Base-by-base conservation (phyloP, 129 eudicot species). In the Smallanthus sonchifolius region DNA sequence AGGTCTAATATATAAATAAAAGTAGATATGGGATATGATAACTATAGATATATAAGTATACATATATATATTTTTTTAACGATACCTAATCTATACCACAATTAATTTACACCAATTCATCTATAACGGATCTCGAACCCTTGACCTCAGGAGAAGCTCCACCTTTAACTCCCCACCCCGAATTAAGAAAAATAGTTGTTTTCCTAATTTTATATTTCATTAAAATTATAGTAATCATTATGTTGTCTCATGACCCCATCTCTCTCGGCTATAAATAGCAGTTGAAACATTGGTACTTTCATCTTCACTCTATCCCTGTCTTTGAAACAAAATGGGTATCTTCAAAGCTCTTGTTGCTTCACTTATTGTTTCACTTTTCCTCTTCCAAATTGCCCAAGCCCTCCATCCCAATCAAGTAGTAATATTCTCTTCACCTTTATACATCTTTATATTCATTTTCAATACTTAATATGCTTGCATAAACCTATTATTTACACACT, bases 361-460 rank as follows among this genome's bases (percentile, higher is more conserved):
- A 56, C 10, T 87, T 48, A 52, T 84, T 70, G 67, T 87, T 40
- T 76, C 78, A 51, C 65, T 85, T n/a, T 75, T 87, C 10, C 72
- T 82, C 60, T 39, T 82, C 63, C 79, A 82, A 43, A 71, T 77
- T 69, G 80, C 73, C 65, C 85, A 84, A 38, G 83, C 85, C 5
- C 7, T 67, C 42, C 77, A 83, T 69, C 62, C 86, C 67, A 62
- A 43, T 75, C 81, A 82, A 82, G 85, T 86, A 74, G 69, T 71
- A 24, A 24, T 60, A 74, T 10, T 32, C 4, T 32, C 15, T 5
- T 64, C 67, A 52, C 60, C 24, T 43, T 7, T 19, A 28, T 54
- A 13, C 1, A 14, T 2, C n/a, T n/a, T n/a, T n/a, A 0, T 24
- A 24, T 24, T 35, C 15, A 4, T 28, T 4, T 24, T 11, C 16